Evolutionary conservation across 2,329 filamentous ascomycete genomes (phyloP), one percentile per base, ranked within the genome.

Genomic region (Acarospora socialis): DNA sequence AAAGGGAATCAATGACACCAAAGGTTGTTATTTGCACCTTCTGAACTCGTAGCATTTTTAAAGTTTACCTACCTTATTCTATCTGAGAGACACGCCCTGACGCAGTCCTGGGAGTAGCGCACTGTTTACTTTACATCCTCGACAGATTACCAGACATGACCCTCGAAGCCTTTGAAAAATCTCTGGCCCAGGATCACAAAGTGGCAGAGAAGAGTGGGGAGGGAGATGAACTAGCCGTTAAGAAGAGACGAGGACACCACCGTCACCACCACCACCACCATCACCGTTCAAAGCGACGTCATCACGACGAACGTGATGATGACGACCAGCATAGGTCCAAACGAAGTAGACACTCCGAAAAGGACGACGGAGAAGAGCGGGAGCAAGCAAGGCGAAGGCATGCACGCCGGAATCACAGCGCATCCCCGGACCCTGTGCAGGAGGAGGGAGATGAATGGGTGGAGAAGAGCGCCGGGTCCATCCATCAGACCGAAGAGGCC

Each of bases 91-190:
- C 15, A 13, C 14, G 7, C 16, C 22, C 18, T 21, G 6, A n/a
- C 20, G 13, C 14, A 30, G 9, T 9, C 8, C 22, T 7, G 7
- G 10, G 28, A 29, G 15, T 24, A 18, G 21, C 36, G 23, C 15
- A 29, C 32, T 18, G 21, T 35, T 38, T 12, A 16, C 70, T 68
- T 66, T 63, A 67, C 41, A 58, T 65, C n/a, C 56, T 71, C 7
- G 68, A 68, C 29, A 19, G 19, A 17, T n/a, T n/a, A n/a, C n/a
- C n/a, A 21, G 55, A 30, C 17, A 75, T 74, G 71, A 64, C 66
- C 4, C 51, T 76, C 36, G 70, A 74, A 43, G 81, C 86, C 36
- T 92, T 92, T 37, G 83, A 92, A 53, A 81, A 77, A 50, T 63
- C 74, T 16, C 64, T 92, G 8, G 78, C 76, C 1, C 68, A 74